A percentile compares a stretch with the other conserved stretches of the same genome.
These are phyloP conservation scores for Coniochaeta prunicola DNA, from an alignment of 2,329 filamentous ascomycete species.

Conservation along the genomic window DNA sequence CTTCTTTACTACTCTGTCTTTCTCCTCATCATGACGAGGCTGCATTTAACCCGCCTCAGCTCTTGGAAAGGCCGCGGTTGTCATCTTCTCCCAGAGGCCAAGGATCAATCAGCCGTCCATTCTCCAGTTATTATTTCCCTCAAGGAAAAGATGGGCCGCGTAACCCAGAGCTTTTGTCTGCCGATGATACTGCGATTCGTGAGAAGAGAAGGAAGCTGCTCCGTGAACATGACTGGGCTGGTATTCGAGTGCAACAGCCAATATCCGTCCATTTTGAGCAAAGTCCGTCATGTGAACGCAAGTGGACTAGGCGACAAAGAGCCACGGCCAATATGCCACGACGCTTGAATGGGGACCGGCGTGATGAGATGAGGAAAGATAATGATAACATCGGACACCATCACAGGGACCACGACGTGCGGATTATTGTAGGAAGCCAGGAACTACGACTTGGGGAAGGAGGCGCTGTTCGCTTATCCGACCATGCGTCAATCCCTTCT, in stretches of 20 bases:
- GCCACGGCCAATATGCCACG: slow-evolving; percentile 4
- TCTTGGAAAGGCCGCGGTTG: slow-evolving; percentile 1
- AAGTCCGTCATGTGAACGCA: neutral
- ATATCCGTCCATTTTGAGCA: slow-evolving; percentile 17
- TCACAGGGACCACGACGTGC: slow-evolving; percentile 13
- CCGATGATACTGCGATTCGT: slow-evolving; percentile 5
- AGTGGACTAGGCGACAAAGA: neutral
- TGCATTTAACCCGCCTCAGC: neutral
- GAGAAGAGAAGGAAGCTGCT: slow-evolving; percentile 23
- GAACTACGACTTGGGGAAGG: slow-evolving; percentile 18
- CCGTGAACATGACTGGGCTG: slow-evolving; percentile 25
- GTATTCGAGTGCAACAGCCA: slow-evolving; percentile 23
- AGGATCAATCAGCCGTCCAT: neutral
- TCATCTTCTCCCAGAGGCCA: neutral
- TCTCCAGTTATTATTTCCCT: neutral
- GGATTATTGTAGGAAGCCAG: slow-evolving; percentile 26
- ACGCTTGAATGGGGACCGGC: slow-evolving; percentile 4
- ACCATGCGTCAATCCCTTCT: slow-evolving; percentile 9
- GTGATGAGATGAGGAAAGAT: neutral
- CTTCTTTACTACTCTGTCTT: slow-evolving; percentile 11
- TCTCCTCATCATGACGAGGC: neutral
- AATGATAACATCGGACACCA: neutral
- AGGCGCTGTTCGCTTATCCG: slow-evolving; percentile 12
- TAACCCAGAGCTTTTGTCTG: neutral
- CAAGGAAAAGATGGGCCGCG: neutral